Conservation (phyloP, 768 basidiomycete species). For the Suillus ampliporus region DNA sequence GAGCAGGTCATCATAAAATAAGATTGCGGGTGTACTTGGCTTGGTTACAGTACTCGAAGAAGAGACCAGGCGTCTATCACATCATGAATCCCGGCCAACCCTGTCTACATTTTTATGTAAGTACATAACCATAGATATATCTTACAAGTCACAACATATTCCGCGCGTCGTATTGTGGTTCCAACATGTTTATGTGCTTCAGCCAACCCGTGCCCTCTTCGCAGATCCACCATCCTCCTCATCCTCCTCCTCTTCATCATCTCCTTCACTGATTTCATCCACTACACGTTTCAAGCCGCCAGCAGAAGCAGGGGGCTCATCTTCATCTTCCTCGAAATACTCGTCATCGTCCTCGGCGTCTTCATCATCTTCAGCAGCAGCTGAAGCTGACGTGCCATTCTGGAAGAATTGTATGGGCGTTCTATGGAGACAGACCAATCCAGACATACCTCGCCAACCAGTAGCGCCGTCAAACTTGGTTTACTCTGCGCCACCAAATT, state of each 20-base stretch:
- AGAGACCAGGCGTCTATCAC: neutral
- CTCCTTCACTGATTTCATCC: conserved; percentile 26
- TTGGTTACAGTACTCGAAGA: no score
- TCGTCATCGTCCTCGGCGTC: conserved; percentile 27
- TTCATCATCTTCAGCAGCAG: conserved; percentile 8
- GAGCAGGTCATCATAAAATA: conserved; percentile 18
- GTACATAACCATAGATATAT: neutral
- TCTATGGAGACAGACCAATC: neutral
- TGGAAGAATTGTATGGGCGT: neutral
- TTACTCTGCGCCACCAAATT: conserved; percentile 15
- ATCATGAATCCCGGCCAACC: no score
- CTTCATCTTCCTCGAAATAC: conserved; percentile 27
- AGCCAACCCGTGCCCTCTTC: conserved; percentile 34
- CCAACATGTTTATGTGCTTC: neutral
- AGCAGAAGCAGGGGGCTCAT: conserved; percentile 5
- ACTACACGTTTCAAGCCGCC: conserved; percentile 32
- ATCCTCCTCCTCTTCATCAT: conserved; percentile 17
- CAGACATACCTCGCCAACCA: conserved; percentile 26
- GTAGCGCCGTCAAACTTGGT: conserved; percentile 27
- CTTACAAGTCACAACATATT: neutral
- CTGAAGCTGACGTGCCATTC: conserved; percentile 19
- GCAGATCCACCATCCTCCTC: conserved; percentile 11
- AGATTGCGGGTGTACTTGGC: neutral
- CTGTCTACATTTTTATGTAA: neutral
- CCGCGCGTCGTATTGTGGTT: neutral